These are phyloP conservation scores for Olyra latifolia DNA, from an alignment of 176 grass and related monocot genomes.

Conservation along the genomic window DNA sequence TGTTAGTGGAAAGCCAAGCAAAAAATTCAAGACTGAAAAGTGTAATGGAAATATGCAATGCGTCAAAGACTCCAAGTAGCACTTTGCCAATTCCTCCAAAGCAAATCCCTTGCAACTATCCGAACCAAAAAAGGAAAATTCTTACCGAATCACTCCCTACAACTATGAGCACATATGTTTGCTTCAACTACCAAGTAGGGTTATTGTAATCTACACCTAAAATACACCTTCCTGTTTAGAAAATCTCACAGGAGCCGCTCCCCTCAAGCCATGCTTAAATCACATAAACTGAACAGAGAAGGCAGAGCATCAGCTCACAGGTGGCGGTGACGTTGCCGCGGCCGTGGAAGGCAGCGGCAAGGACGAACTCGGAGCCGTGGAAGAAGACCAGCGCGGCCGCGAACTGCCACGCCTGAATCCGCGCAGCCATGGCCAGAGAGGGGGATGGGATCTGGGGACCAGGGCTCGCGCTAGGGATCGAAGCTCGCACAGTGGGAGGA, in stretches of 20 bases:
- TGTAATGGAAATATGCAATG: background rate
- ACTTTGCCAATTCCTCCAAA: background rate
- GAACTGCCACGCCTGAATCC: constrained; percentile 65
- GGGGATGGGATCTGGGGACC: constrained; percentile 22
- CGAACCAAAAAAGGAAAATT: background rate
- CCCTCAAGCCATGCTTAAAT: background rate
- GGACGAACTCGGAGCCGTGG: constrained; percentile 82
- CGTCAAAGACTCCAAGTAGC: background rate
- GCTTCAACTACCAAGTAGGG: background rate
- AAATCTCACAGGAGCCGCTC: constrained; percentile 1
- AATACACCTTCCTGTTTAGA: background rate
- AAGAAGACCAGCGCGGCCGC: constrained; percentile 59
- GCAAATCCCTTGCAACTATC: background rate
- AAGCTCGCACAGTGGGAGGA: background rate
- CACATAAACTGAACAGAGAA: background rate
- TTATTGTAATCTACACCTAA: background rate
- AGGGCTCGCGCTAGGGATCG: background rate
- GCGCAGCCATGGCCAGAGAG: constrained; percentile 22
- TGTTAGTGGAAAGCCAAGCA: background rate
- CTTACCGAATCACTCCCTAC: background rate
- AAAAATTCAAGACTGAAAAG: background rate
- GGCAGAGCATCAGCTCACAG: constrained; percentile 35
- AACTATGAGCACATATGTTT: background rate
- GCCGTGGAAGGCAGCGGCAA: constrained; percentile 67
- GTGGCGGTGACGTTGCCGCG: constrained; percentile 59